These are phyloP conservation scores for Penicillium vulpinum DNA, from an alignment of 2,329 filamentous ascomycete genomes.

Conservation along the genomic window DNA sequence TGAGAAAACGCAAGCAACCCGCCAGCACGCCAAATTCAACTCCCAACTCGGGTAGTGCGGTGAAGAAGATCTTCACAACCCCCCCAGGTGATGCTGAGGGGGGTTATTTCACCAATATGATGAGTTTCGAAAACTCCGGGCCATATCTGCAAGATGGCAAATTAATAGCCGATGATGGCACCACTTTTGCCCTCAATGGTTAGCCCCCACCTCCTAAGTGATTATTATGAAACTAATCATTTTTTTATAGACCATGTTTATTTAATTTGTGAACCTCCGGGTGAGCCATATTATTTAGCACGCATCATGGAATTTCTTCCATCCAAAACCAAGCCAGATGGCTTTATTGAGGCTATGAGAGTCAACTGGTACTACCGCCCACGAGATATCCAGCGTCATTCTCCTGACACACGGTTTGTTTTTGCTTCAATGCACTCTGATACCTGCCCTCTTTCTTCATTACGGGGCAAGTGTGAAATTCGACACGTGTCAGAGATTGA, in stretches of 20 bases:
- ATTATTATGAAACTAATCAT: conserved; percentile 12
- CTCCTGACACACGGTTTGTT: conserved; percentile 84
- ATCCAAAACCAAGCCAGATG: conserved; percentile 68
- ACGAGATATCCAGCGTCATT: conserved; percentile 90
- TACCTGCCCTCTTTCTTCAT: conserved; percentile 83
- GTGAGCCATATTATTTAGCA: conserved; percentile 95
- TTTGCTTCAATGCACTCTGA: conserved; percentile 99
- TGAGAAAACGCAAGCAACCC: conserved; percentile 85
- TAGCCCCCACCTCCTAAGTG: conserved; percentile 42
- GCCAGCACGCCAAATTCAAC: conserved; percentile 38
- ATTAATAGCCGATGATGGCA: conserved; percentile 88
- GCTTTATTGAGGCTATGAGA: conserved; percentile 79
- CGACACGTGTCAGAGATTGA: conserved; percentile 82
- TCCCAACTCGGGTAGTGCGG: conserved; percentile 30
- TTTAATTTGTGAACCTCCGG: conserved; percentile 93
- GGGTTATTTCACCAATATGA: conserved; percentile 72
- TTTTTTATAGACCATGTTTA: conserved; percentile 76
- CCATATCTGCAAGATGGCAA: conserved; percentile 71
- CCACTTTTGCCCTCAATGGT: conserved; percentile 82
- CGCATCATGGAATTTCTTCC: conserved; percentile 98
- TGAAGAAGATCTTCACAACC: conserved; percentile 41
- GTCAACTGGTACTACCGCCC: conserved; percentile 99
- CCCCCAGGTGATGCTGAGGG: conserved; percentile 34
- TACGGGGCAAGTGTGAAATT: conserved; percentile 92
- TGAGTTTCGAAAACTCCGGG: conserved; percentile 76